Base-by-base conservation (phyloP, 495 filamentous ascomycete genomes). In the Evernia prunastri region DNA sequence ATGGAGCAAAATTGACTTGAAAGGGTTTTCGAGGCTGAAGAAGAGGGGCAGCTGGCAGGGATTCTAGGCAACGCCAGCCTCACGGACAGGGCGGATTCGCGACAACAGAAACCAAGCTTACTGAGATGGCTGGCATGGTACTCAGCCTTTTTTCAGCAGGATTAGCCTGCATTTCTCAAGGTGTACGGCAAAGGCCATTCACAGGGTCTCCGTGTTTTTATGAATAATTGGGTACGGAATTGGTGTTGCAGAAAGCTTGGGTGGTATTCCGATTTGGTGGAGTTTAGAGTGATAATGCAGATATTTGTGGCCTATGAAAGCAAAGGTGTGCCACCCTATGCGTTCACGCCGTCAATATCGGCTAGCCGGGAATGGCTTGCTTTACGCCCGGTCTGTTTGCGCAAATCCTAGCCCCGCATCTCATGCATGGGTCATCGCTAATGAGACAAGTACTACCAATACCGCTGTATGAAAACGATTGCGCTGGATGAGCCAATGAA, bases 361-460 rank as follows among this genome's bases (percentile, higher is more conserved):
- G 6, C 37, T 40, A 40, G 37, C 37, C 37, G n/a, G n/a, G n/a
- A n/a, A n/a, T n/a, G n/a, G n/a, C n/a, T n/a, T n/a, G n/a, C n/a
- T n/a, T n/a, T n/a, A n/a, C n/a, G n/a, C n/a, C n/a, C n/a, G n/a
- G n/a, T n/a, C n/a, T n/a, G n/a, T n/a, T n/a, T n/a, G n/a, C n/a
- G n/a, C n/a, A n/a, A n/a, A 47, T 47, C n/a, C 43, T 23, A 47
- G 43, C 43, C 43, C 43, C 43, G 43, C 43, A 47, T 47, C 43
- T 25, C n/a, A 47, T 47, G 43, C 43, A 47, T 23, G n/a, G 25
- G n/a, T 15, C 42, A 20, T n/a, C 42, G 42, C 20, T 45, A 12
- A 37, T 37, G 36, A 37, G 36, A 37, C 7, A 37, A 37, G 6
- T 37, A 37, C 42, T 45, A 11, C 42, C 9, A 20, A 4, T 18